Percentiles rank a stretch among this genome's conserved stretches.
These are phyloP conservation scores for Rachicladosporium sp. DNA, from an alignment of 2,329 filamentous ascomycete genomes.

Conservation along the genomic window DNA sequence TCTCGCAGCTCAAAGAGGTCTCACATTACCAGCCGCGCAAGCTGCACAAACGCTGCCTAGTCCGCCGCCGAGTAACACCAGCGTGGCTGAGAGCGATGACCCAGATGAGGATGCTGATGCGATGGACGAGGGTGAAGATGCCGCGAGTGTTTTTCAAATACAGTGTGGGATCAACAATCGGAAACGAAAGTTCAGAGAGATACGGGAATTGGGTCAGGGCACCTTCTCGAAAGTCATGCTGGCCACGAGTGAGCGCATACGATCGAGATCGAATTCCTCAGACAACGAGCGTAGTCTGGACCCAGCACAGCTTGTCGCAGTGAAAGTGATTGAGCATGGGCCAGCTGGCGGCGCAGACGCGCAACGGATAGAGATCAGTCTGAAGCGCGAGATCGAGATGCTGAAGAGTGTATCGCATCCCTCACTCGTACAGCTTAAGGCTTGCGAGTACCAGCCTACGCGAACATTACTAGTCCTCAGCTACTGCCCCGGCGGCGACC, in stretches of 20 bases:
- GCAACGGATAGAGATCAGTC: conserved; percentile 79
- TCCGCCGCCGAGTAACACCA: conserved; percentile 63
- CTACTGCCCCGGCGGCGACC: conserved; percentile 86
- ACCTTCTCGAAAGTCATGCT: conserved; percentile 93
- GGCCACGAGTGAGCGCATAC: conserved; percentile 61
- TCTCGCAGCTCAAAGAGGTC: conserved; percentile 64
- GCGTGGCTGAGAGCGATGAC: conserved; percentile 43
- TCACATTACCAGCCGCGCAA: conserved; percentile 41
- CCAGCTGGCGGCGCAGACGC: conserved; percentile 88
- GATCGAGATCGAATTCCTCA: conserved; percentile 10
- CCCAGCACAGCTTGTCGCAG: conserved; percentile 74
- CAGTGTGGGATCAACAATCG: conserved; percentile 51
- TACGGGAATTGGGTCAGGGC: conserved; percentile 76
- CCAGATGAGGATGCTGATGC: conserved; percentile 27
- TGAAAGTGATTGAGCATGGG: conserved; percentile 92
- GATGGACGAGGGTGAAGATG: conserved; percentile 27
- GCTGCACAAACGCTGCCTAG: conserved; percentile 44
- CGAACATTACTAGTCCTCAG: conserved; percentile 76
- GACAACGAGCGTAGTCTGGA: conserved; percentile 37
- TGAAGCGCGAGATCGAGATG: conserved; percentile 92
- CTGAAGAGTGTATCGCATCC: conserved; percentile 81
- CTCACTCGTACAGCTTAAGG: conserved; percentile 79
- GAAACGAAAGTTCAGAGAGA: conserved; percentile 66
- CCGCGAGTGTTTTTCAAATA: conserved; percentile 31
- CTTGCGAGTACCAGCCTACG: conserved; percentile 73